Evolutionary conservation across 257 asterid genomes (phyloP).

Genomic region (Nicotiana knightiana): DNA sequence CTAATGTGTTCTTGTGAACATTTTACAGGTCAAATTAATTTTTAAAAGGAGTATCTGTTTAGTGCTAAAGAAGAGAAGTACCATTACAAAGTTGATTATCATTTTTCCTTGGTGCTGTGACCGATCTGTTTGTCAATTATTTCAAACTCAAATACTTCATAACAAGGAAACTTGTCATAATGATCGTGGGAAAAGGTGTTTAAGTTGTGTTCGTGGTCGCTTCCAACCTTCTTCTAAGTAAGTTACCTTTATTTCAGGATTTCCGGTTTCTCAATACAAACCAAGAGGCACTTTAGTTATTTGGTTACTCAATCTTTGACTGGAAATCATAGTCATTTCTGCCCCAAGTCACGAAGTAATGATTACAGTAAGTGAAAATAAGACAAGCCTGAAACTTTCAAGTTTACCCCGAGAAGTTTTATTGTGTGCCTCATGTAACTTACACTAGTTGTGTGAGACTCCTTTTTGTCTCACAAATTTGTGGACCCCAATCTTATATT

Average conservation of each 20-base stretch:
- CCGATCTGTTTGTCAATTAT: too few relatives aligned
- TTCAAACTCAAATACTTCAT: too few relatives aligned
- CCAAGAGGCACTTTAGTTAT: not conserved
- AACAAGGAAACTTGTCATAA: too few relatives aligned
- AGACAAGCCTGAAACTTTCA: not conserved
- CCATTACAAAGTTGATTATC: not conserved
- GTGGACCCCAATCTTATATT: too few relatives aligned
- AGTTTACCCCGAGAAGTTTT: too few relatives aligned
- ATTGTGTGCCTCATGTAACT: too few relatives aligned
- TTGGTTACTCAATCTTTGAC: not conserved
- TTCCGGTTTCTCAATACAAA: not conserved
- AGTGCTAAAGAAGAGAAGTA: not conserved
- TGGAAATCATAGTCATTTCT: not conserved
- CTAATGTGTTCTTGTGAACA: not conserved
- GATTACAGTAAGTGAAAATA: not conserved
- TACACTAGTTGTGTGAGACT: too few relatives aligned
- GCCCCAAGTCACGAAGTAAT: not conserved
- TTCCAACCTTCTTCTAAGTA: not conserved
- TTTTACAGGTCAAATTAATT: not conserved
- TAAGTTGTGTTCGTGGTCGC: not conserved
- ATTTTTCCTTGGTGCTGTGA: not conserved
- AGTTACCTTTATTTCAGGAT: not conserved
- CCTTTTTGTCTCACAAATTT: too few relatives aligned
- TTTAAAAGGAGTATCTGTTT: not conserved
- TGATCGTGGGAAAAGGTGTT: not conserved